Evolutionary conservation across 768 basidiomycete species (phyloP).

Genomic region (Rhizopogon salebrosus): DNA sequence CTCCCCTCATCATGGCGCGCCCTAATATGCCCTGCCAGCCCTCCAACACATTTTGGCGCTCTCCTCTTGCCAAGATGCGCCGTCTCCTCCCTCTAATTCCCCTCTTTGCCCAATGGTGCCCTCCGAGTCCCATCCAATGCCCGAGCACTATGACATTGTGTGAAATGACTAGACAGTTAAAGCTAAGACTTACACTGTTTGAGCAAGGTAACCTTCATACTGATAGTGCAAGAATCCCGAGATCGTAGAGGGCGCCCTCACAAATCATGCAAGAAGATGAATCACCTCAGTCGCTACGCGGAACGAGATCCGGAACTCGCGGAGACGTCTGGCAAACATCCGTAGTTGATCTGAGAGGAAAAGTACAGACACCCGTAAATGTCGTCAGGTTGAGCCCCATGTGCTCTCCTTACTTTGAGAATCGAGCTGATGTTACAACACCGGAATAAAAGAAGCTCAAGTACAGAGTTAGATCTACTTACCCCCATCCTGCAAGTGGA

Average conservation of each 20-base stretch:
- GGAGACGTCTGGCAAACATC: slow-evolving; percentile 31
- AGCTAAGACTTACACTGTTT: too few species aligned
- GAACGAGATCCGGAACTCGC: slow-evolving; percentile 29
- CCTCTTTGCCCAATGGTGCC: too few species aligned
- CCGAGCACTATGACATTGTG: too few species aligned
- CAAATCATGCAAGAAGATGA: slow-evolving; percentile 34
- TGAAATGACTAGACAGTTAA: too few species aligned
- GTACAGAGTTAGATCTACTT: slow-evolving; percentile 9
- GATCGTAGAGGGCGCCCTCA: slow-evolving; percentile 8
- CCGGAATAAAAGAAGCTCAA: slow-evolving; percentile 1
- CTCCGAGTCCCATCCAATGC: too few species aligned
- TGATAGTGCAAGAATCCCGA: slow-evolving; percentile 18
- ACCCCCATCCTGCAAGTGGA: slow-evolving; percentile 50
- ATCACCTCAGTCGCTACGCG: slow-evolving; percentile 34
- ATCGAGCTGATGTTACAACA: slow-evolving; percentile 34
- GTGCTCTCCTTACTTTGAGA: slow-evolving; percentile 30
- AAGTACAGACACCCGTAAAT: slow-evolving; percentile 49
- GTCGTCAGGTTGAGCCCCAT: slow-evolving; percentile 37
- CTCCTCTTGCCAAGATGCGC: too few species aligned
- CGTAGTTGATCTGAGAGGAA: slow-evolving; percentile 35
- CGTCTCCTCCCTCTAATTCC: too few species aligned
- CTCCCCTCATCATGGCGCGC: too few species aligned
- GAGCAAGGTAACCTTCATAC: too few species aligned
- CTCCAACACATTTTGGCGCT: too few species aligned
- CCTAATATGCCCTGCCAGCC: too few species aligned